Base-by-base conservation (phyloP, 306 rosid species). In the Hippophae gyantsensis region DNA sequence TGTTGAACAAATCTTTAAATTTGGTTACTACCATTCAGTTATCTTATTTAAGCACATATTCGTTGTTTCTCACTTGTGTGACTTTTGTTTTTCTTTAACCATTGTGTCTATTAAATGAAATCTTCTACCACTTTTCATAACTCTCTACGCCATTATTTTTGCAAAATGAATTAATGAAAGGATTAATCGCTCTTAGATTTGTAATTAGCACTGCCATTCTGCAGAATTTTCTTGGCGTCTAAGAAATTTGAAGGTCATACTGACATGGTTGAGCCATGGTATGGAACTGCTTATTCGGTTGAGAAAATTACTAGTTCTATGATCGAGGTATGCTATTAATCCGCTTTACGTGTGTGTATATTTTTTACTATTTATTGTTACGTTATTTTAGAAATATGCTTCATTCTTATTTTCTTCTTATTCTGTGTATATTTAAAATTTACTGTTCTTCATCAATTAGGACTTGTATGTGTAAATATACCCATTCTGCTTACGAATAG, bases 141-240 rank as follows among this genome's bases (percentile, higher is more conserved):
- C 38, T 32, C 38, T 32, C 5, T 1, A 1, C 5, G 5, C 38
- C 38, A 32, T 32, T 4, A 32, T 4, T 32, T 32, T 2, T 32
- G 38, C 38, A 32, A 32, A 32, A 1, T 32, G 38, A 32, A 4
- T 32, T 32, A 32, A 4, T 32, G 38, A 32, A 32, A 32, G 38
- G 38, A 27, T 38, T 52, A 25, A 42, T 52, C 41, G 18, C 66
- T 59, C 43, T 32, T 42, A 47, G 54, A 60, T 65, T 58, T 72
- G 14, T 70, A 65, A 62, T 63, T 65, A 26, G 13, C n/a, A 40
- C 63, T 41, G 54, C 38, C 66, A 67, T 44, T 62, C 23, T 64
- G 67, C 78, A 92, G 99, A 84, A 82, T 92, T 69, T 92, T 92
- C 72, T 92, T 95, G 96, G 99, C 73, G 65, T 92, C 99, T 6